Percentiles rank a stretch among this genome's conserved stretches.
Conservation (phyloP, 2,329 filamentous ascomycete species). For the Purpureocillium lavendulum region DNA sequence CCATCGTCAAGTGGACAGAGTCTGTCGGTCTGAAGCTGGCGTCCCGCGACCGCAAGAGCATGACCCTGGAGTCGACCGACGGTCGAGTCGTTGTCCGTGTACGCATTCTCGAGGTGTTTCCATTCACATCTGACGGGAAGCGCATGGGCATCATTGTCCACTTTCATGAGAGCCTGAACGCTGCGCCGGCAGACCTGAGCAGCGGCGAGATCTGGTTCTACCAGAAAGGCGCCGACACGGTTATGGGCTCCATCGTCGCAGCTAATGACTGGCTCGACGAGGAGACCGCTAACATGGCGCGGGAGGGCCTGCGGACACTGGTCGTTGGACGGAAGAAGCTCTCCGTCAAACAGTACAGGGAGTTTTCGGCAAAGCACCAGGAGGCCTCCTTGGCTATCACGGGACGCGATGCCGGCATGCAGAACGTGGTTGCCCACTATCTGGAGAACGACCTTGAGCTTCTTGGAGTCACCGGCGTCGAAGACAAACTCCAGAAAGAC, state of each 20-base stretch:
- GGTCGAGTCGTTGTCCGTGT: constrained; percentile 72
- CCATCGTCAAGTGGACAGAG: constrained; percentile 94
- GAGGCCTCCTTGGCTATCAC: constrained; percentile 74
- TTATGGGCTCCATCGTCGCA: constrained; percentile 93
- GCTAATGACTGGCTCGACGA: constrained; percentile 98
- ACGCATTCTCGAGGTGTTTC: constrained; percentile 87
- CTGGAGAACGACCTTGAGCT: constrained; percentile 87
- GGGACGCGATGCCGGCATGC: constrained; percentile 74
- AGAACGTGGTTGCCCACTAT: constrained; percentile 67
- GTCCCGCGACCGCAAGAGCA: constrained; percentile 79
- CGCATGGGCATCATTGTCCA: constrained; percentile 96
- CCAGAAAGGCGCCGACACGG: constrained; percentile 95
- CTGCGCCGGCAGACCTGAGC: constrained; percentile 39
- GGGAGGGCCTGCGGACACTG: constrained; percentile 86
- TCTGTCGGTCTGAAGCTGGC: constrained; percentile 78
- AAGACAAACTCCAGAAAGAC: constrained; percentile 91
- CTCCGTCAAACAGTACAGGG: constrained; percentile 67
- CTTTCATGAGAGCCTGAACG: constrained; percentile 54
- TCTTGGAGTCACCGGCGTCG: constrained; percentile 93
- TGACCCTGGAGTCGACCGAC: constrained; percentile 71
- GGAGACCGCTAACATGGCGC: constrained; percentile 98
- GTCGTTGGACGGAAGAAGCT: constrained; percentile 91
- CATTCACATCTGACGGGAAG: constrained; percentile 96
- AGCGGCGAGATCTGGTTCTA: constrained; percentile 93
- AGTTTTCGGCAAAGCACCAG: constrained; percentile 68